These are phyloP conservation scores for Flagelloscypha sp. DNA, from an alignment of 768 basidiomycete species.

Conservation along the genomic window DNA sequence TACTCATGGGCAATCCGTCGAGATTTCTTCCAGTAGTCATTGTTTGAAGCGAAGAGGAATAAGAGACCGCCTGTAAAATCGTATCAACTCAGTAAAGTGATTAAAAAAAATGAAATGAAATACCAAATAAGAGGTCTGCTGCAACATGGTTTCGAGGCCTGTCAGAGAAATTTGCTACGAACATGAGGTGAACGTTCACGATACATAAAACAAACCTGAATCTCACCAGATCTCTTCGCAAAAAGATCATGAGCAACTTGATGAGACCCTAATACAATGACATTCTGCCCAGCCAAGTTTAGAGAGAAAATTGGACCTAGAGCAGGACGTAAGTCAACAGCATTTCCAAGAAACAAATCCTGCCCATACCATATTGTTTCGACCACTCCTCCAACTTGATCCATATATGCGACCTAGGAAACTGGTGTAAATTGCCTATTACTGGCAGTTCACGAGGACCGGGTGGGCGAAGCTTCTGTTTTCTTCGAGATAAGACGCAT, in stretches of 20 bases:
- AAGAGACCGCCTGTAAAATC: constrained; percentile 13
- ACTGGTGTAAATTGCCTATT: constrained; percentile 13
- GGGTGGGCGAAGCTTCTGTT: constrained; percentile 12
- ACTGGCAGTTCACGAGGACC: constrained; percentile 12
- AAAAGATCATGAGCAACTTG: constrained; percentile 3
- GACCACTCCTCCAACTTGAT: constrained; percentile 13
- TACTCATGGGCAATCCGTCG: constrained; percentile 12
- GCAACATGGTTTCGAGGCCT: constrained; percentile 19
- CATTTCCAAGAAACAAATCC: not conserved
- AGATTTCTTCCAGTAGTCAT: constrained; percentile 10
- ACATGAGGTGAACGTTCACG: too few relatives aligned
- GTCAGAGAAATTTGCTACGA: too few relatives aligned
- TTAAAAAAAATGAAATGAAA: too few relatives aligned
- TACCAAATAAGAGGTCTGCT: constrained; percentile 16
- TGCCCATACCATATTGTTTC: constrained; percentile 16
- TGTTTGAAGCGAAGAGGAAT: constrained; percentile 11
- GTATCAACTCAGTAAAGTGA: too few relatives aligned
- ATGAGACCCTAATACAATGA: constrained; percentile 2
- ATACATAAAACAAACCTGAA: too few relatives aligned
- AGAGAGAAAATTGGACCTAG: constrained; percentile 7
- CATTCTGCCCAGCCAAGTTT: not conserved
- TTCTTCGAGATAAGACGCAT: too few relatives aligned
- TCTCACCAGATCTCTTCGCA: too few relatives aligned
- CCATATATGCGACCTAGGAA: constrained; percentile 11
- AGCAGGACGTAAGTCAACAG: too few relatives aligned